phyloP scores from a whole-genome alignment of 202 grass and related monocot genomes.

The Panicum hallii region DNA sequence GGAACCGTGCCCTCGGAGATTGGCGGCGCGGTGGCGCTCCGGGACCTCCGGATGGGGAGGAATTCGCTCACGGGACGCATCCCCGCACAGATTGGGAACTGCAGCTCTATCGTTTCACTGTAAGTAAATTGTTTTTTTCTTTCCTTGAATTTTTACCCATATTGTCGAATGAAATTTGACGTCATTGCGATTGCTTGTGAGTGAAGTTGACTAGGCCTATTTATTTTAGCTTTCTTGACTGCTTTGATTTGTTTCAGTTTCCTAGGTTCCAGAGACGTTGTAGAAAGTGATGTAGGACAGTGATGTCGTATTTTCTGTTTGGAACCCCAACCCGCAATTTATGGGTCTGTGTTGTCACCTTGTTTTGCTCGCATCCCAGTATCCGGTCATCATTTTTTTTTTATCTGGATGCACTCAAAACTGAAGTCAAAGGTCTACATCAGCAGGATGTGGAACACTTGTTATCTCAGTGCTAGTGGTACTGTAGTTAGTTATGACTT shows the following conservation, averaged over 20 bases:
- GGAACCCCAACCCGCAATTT: conserved; percentile 49
- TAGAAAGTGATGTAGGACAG: conserved; percentile 55
- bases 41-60: conserved; percentile 64
- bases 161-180: conserved; percentile 25
- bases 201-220: conserved; percentile 51
- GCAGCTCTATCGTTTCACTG: conserved; percentile 75
- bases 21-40: conserved; percentile 69
- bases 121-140: conserved; percentile 55
- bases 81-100: conserved; percentile 78
- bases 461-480: not conserved
- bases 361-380: conserved; percentile 34
- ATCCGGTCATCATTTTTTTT: conserved; percentile 3
- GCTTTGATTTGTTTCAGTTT: conserved; percentile 48
- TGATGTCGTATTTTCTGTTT: conserved; percentile 55
- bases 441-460: not conserved
- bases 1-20: conserved; percentile 72
- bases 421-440: conserved; percentile 31
- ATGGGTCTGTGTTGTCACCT: conserved; percentile 45
- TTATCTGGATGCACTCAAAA: conserved; percentile 11
- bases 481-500: conserved; percentile 1
- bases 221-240: conserved; percentile 42
- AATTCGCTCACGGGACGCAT: conserved; percentile 78
- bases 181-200: conserved; percentile 40
- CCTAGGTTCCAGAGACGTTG: conserved; percentile 58
- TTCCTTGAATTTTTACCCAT: not conserved